Percentiles rank a stretch among this genome's conserved stretches.
These are phyloP conservation scores for Magnolia officinalis DNA, from an alignment of 164 flowering plant species.

Conservation along the genomic window DNA sequence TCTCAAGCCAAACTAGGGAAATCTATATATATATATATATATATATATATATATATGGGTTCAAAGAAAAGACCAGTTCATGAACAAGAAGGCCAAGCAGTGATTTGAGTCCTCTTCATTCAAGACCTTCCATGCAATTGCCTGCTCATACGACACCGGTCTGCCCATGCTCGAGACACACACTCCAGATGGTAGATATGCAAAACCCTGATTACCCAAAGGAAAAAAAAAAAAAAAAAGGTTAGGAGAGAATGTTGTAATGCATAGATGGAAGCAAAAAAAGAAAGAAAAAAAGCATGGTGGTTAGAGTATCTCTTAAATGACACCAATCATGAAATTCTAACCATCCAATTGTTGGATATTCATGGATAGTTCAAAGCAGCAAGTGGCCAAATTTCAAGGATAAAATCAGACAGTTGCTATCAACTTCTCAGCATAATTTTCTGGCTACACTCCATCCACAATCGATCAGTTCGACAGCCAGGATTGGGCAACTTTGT, in stretches of 20 bases:
- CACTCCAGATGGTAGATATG: constrained; percentile 68
- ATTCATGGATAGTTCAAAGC: too few relatives aligned
- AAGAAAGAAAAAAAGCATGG: neutral
- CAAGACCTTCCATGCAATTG: constrained; percentile 76
- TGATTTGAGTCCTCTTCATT: constrained; percentile 62
- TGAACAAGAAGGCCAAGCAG: constrained; percentile 82
- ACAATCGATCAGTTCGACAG: too few relatives aligned
- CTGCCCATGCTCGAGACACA: constrained; percentile 82
- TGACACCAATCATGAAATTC: neutral
- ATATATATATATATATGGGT: neutral
- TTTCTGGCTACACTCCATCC: too few relatives aligned
- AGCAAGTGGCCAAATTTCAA: too few relatives aligned
- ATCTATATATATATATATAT: neutral
- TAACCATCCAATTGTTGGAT: too few relatives aligned
- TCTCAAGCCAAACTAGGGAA: neutral
- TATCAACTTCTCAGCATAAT: too few relatives aligned
- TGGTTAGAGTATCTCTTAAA: neutral
- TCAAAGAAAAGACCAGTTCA: constrained; percentile 87
- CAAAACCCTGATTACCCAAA: constrained; percentile 53
- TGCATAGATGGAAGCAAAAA: neutral
- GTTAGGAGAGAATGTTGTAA: neutral
- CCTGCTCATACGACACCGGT: constrained; percentile 74
- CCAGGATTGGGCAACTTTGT: too few relatives aligned
- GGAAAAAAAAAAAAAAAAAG: neutral
- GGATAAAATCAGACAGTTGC: too few relatives aligned